Conservation (phyloP, 495 filamentous ascomycete species). For the Usnea hakonensis region DNA sequence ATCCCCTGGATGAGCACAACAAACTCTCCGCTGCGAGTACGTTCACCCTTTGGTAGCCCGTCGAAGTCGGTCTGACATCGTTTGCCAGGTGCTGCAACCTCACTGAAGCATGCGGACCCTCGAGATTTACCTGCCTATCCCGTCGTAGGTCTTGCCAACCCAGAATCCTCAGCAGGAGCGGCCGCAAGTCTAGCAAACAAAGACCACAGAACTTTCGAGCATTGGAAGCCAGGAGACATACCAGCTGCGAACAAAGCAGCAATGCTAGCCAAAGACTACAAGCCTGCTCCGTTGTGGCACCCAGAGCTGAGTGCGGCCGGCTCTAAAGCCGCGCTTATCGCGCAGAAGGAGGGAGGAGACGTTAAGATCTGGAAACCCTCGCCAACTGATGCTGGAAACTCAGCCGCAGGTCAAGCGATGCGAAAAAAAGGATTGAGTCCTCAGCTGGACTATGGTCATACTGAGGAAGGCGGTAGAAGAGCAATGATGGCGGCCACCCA, state of each 20-base stretch:
- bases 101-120: constrained; percentile 59
- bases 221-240: constrained; percentile 53
- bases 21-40: constrained; percentile 48
- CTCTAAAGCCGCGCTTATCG: constrained; percentile 65
- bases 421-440: constrained; percentile 35
- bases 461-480: constrained; percentile 43
- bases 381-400: constrained; percentile 46
- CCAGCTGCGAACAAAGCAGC: constrained; percentile 62
- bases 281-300: constrained; percentile 46
- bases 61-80: background rate
- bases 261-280: constrained; percentile 57
- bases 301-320: constrained; percentile 51
- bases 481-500: constrained; percentile 67
- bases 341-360: constrained; percentile 52
- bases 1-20: constrained; percentile 37
- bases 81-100: constrained; percentile 47
- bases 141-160: constrained; percentile 52
- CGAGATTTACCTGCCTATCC: constrained; percentile 62
- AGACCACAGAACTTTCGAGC: constrained; percentile 51
- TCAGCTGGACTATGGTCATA: constrained; percentile 37
- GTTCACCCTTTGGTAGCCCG: constrained; percentile 10
- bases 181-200: constrained; percentile 68
- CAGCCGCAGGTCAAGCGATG: constrained; percentile 52
- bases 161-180: constrained; percentile 59
- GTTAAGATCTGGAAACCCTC: constrained; percentile 42